Evolutionary conservation across 441 rosid species (phyloP).

Genomic region (Populus hybrid): DNA sequence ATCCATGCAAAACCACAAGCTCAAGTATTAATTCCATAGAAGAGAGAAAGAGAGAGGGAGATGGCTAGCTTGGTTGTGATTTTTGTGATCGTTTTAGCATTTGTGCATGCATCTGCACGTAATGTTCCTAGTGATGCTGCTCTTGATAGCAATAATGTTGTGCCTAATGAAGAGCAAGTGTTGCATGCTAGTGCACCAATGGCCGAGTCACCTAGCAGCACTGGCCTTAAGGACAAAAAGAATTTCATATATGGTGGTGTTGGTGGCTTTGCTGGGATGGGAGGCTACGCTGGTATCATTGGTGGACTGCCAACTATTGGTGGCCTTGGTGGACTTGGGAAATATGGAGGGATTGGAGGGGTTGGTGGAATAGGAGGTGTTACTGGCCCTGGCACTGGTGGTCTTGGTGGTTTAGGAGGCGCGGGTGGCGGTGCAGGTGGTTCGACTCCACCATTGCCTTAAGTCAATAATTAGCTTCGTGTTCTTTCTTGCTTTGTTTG

Average conservation of each 20-base stretch:
- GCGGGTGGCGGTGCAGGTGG: slow-evolving; percentile 27
- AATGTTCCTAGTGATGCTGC: slow-evolving; percentile 21
- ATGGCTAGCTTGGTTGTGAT: slow-evolving; percentile 26
- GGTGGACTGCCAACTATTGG: slow-evolving; percentile 50
- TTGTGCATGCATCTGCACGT: slow-evolving; percentile 44
- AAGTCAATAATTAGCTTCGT: background rate
- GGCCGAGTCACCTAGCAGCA: slow-evolving; percentile 27
- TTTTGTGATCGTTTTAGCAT: slow-evolving; percentile 21
- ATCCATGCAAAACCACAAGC: slow-evolving; percentile 12
- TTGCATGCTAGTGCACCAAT: slow-evolving; percentile 32
- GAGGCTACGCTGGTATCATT: slow-evolving; percentile 53
- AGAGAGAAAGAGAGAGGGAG: slow-evolving; percentile 11
- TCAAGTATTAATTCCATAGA: background rate
- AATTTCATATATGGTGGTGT: slow-evolving; percentile 60
- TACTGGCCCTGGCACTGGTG: slow-evolving; percentile 24
- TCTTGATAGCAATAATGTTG: slow-evolving; percentile 11
- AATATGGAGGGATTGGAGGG: slow-evolving; percentile 49
- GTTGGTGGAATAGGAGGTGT: slow-evolving; percentile 51
- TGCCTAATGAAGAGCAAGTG: slow-evolving; percentile 23
- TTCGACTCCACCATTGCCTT: slow-evolving; percentile 30
- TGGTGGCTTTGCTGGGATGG: slow-evolving; percentile 68
- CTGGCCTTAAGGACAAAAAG: slow-evolving; percentile 44
- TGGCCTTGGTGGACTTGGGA: slow-evolving; percentile 59
- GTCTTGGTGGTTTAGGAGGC: slow-evolving; percentile 23
- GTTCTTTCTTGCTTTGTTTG: background rate